Evolutionary conservation across 2,329 filamentous ascomycete genomes (phyloP), one percentile per base, ranked within the genome.

Genomic region (Epichloe scottii): DNA sequence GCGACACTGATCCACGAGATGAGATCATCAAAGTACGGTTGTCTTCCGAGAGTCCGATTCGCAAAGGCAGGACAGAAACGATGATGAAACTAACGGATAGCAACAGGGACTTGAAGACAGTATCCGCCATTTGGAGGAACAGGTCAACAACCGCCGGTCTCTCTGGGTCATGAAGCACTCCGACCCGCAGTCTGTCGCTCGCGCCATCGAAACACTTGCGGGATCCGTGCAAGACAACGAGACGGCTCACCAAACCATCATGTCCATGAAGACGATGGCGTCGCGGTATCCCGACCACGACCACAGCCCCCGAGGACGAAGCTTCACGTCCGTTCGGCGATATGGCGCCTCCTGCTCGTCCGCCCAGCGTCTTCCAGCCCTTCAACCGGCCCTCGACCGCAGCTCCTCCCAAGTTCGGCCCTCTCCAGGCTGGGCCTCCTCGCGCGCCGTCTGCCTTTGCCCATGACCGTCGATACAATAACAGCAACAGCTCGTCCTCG

Each of bases 131-230:
- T 58, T 69, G 5, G 64, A 69, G 53, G 64, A 63, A 26, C 66
- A 69, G 49, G 59, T 67, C 53, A 68, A 66, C 53, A 63, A 62
- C 42, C 60, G 65, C 4, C 66, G 62, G 45, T 61, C 63, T 5
- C 60, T 68, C 45, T 68, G 66, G 66, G 54, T 64, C 52, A 63
- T 63, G 58, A 66, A 65, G 52, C 63, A 66, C 48, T 55, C 64
- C 1, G 61, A 62, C 48, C 59, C 65, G 23, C 54, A 61, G 21
- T 60, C 59, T 1, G 57, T 67, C 33, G 59, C 60, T 7, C 62
- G 60, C 7, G 64, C 62, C 40, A 63, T 68, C 17, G 63, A 66
- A 51, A 65, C 59, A 5, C 58, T 65, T 23, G 54, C 62, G 1
- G 60, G 60, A 10, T 62, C 62, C 0, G 60, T 60, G n/a, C 51